A percentile compares a stretch with the other conserved stretches of the same genome.
Conservation (phyloP, 176 grass and related monocot species). For the Hsuehochloa calcarea region DNA sequence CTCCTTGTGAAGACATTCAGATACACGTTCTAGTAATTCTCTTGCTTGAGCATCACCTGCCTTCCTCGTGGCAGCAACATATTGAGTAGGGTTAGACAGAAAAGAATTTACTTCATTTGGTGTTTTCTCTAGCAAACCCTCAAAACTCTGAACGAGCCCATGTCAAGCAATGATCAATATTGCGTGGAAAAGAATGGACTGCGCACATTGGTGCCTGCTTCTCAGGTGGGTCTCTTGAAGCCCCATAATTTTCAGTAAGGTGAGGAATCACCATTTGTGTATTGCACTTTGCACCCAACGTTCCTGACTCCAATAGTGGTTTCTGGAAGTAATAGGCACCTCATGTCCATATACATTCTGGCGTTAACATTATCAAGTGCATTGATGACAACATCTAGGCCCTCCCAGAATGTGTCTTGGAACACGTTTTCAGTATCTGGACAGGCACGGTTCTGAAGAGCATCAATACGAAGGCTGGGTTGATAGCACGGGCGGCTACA, state of each 20-base stretch:
- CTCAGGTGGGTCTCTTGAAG: too few species aligned
- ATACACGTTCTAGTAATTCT: constrained; percentile 54
- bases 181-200: too few species aligned
- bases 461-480: constrained; percentile 50
- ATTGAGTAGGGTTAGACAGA: constrained; percentile 49
- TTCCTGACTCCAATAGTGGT: constrained; percentile 71
- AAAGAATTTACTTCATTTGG: constrained; percentile 65
- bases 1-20: constrained; percentile 55
- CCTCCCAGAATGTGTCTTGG: constrained; percentile 68
- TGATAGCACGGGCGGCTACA: constrained; percentile 42
- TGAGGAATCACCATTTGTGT: constrained; percentile 80
- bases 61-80: constrained; percentile 51
- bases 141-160: too few species aligned
- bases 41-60: constrained; percentile 66
- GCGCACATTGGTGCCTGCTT: too few species aligned
- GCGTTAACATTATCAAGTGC: constrained; percentile 73
- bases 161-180: too few species aligned
- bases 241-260: too few species aligned
- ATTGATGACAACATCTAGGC: constrained; percentile 64
- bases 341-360: constrained; percentile 78
- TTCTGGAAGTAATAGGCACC: constrained; percentile 82
- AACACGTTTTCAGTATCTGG: constrained; percentile 70
- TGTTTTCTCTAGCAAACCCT: constrained; percentile 67
- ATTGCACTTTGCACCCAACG: constrained; percentile 70
- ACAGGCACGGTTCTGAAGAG: constrained; percentile 68